phyloP scores from a whole-genome alignment of 805 yeast genomes.

The Torulaspora indica region DNA sequence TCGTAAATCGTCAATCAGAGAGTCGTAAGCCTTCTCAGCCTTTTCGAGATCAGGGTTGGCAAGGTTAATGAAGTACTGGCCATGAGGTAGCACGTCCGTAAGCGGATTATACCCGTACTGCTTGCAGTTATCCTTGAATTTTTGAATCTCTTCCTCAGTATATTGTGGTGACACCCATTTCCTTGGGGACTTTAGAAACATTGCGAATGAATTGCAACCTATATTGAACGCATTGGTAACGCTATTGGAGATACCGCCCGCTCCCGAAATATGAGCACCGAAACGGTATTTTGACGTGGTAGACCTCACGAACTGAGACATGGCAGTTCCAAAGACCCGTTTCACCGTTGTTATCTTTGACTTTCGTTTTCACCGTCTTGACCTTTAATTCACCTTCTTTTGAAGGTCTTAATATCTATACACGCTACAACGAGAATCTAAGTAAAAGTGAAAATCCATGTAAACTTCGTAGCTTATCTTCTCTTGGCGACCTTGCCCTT shows the following conservation, averaged over 20 bases:
- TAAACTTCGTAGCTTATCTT: conserved; percentile 7
- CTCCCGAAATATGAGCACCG: conserved; percentile 86
- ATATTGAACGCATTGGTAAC: conserved; percentile 52
- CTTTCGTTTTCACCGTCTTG: no score
- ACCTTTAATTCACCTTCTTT: neutral
- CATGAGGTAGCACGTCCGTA: conserved; percentile 87
- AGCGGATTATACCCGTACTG: conserved; percentile 63
- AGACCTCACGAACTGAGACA: conserved; percentile 41
- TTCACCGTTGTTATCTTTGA: no score
- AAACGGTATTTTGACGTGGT: conserved; percentile 49
- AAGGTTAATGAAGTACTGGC: conserved; percentile 86
- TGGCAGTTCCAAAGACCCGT: neutral
- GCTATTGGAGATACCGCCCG: conserved; percentile 75
- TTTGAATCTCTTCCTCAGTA: conserved; percentile 57
- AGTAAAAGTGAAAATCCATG: neutral
- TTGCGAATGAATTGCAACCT: conserved; percentile 74
- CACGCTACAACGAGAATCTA: neutral
- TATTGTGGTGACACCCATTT: conserved; percentile 85
- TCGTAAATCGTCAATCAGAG: conserved; percentile 78
- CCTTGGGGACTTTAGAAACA: conserved; percentile 85
- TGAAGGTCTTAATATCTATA: neutral
- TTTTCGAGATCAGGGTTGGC: conserved; percentile 87
- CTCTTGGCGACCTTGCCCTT: conserved; percentile 28
- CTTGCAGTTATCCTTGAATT: conserved; percentile 61
- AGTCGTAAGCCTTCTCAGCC: conserved; percentile 65